phyloP scores from a whole-genome alignment of 768 basidiomycete species.

The Hortiboletus campestris region DNA sequence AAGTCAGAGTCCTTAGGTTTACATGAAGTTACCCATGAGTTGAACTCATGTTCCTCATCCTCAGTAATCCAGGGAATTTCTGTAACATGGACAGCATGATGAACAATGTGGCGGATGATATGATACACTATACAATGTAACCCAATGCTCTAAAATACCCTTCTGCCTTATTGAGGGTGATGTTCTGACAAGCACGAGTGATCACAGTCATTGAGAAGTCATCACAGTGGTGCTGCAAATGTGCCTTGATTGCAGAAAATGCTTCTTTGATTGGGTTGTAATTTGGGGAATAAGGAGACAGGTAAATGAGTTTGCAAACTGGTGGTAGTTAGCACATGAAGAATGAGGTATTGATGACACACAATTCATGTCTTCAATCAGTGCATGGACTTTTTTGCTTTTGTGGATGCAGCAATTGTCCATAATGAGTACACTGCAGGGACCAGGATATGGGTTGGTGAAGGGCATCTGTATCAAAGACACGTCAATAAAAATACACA shows the following conservation, averaged over 20 bases:
- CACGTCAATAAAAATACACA: not conserved
- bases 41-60: no score
- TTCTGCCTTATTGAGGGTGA: not conserved
- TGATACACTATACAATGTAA: not conserved
- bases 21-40: no score
- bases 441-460: not conserved
- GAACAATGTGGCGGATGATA: no score
- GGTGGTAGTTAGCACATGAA: not conserved
- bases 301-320: conserved; percentile 4
- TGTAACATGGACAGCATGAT: no score
- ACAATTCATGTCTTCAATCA: conserved; percentile 23
- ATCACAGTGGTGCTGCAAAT: not conserved
- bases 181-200: not conserved
- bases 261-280: conserved; percentile 6
- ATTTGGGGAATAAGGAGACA: not conserved
- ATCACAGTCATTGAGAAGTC: not conserved
- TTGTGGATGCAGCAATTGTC: conserved; percentile 29
- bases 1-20: no score
- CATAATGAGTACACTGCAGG: conserved; percentile 16
- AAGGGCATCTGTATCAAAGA: not conserved
- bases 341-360: not conserved
- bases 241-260: not conserved
- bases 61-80: no score
- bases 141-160: not conserved
- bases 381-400: conserved; percentile 14